phyloP scores from a whole-genome alignment of 805 yeast genomes.

The Ogataea saltuana region DNA sequence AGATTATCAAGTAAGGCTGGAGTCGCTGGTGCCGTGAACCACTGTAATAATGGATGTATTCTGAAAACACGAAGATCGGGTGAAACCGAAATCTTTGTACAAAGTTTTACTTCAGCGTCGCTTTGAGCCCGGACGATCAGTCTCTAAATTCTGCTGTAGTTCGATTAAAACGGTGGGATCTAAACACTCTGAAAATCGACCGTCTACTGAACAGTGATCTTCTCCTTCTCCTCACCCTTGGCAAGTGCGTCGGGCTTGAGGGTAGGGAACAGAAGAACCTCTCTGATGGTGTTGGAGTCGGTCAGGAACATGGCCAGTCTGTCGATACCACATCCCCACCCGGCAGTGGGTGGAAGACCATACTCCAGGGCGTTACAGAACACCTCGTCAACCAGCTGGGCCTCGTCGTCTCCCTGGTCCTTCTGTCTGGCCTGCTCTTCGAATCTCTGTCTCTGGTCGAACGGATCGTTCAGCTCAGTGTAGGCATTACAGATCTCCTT shows the following conservation, averaged over 20 bases:
- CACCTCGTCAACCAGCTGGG: conserved; percentile 92
- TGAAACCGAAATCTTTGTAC: no score
- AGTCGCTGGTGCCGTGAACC: no score
- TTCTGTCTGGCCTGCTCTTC: conserved; percentile 99
- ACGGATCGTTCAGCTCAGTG: conserved; percentile 98
- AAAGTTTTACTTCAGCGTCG: no score
- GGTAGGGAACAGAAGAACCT: conserved; percentile 96
- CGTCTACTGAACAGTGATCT: no score
- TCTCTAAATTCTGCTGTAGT: no score
- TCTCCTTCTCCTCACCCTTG: conserved; percentile 39
- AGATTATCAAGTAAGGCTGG: conserved; percentile 26
- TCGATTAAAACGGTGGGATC: no score
- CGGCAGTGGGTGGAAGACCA: conserved; percentile 99
- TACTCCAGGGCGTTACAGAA: conserved; percentile 97
- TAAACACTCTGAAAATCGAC: no score
- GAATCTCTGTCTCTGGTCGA: conserved; percentile 95
- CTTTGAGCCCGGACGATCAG: no score
- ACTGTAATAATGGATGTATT: no score
- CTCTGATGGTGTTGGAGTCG: conserved; percentile 94
- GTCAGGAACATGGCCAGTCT: conserved; percentile 98
- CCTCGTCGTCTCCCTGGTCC: conserved; percentile 99
- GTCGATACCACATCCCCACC: conserved; percentile 99
- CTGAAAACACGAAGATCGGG: no score
- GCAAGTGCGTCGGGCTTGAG: conserved; percentile 82
- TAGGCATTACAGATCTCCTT: conserved; percentile 98